These are phyloP conservation scores for Candida sithepensis DNA, from an alignment of 805 yeast species.

Conservation along the genomic window DNA sequence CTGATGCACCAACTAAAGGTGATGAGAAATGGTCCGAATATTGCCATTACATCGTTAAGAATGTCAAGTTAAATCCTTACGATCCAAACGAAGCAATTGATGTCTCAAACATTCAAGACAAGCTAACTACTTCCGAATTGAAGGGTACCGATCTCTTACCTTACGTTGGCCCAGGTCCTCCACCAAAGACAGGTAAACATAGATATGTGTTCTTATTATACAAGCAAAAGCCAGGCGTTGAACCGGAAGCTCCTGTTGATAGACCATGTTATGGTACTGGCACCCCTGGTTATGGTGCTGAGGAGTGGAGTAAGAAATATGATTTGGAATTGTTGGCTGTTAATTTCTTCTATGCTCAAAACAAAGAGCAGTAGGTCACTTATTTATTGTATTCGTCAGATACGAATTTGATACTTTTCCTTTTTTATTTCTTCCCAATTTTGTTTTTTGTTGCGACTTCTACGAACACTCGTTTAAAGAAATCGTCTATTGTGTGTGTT, in stretches of 20 bases:
- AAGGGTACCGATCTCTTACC: slow-evolving; percentile 44
- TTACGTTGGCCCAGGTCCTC: slow-evolving; percentile 89
- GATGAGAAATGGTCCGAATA: slow-evolving; percentile 89
- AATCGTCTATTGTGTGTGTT: too few relatives aligned
- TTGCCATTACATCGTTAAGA: slow-evolving; percentile 67
- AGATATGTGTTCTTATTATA: slow-evolving; percentile 77
- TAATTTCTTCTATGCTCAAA: slow-evolving; percentile 83
- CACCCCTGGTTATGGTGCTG: slow-evolving; percentile 72
- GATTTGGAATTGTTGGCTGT: slow-evolving; percentile 66
- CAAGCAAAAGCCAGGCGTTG: slow-evolving; percentile 53
- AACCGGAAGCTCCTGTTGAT: slow-evolving; percentile 40
- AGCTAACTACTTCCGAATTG: slow-evolving; percentile 34
- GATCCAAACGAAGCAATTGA: slow-evolving; percentile 29
- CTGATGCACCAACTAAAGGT: slow-evolving; percentile 84
- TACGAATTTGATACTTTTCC: too few relatives aligned
- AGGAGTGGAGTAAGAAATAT: slow-evolving; percentile 65
- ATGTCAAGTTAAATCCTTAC: slow-evolving; percentile 44
- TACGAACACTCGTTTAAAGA: too few relatives aligned
- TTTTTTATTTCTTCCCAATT: too few relatives aligned
- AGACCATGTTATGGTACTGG: slow-evolving; percentile 86
- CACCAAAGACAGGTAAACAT: slow-evolving; percentile 79
- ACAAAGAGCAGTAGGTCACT: slow-evolving; percentile 29
- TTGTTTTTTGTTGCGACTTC: too few relatives aligned
- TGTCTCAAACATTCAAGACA: slow-evolving; percentile 20
- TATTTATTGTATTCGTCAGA: too few relatives aligned